phyloP scores from a whole-genome alignment of 1,284 basidiomycete species.

The Ceratobasidium sp. region DNA sequence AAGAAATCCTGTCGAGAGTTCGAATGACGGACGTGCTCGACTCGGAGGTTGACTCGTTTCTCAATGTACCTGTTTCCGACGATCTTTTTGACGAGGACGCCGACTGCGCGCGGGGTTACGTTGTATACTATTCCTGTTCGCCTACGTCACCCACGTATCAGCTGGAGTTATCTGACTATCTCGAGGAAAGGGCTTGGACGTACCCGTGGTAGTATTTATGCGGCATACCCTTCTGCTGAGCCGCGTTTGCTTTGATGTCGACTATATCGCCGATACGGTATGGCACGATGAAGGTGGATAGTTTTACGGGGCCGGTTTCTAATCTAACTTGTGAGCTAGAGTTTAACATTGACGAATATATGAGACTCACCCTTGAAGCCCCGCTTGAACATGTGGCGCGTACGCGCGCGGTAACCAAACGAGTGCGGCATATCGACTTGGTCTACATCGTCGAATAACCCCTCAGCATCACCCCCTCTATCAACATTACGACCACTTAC shows the following conservation, averaged over 20 bases:
- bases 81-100: conserved; percentile 98
- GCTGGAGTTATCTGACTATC: background rate
- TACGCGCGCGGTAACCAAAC: conserved; percentile 99
- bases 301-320: conserved; percentile 93
- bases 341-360: background rate
- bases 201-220: conserved; percentile 96
- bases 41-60: conserved; percentile 99
- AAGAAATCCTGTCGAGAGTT: conserved; percentile 99
- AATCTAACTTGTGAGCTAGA: conserved; percentile 37
- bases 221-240: conserved; percentile 99
- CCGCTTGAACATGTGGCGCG: conserved; percentile 99
- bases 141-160: conserved; percentile 61
- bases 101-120: conserved; percentile 94
- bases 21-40: conserved; percentile 98
- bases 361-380: conserved; percentile 87
- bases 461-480: conserved; percentile 45
- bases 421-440: conserved; percentile 96
- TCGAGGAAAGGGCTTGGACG: conserved; percentile 53
- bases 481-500: conserved; percentile 55
- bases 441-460: conserved; percentile 55
- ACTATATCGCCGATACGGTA: conserved; percentile 99
- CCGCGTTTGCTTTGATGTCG: conserved; percentile 99
- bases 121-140: conserved; percentile 99
- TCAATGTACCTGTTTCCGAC: conserved; percentile 99
- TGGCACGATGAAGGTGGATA: conserved; percentile 94